A percentile compares a stretch with the other conserved stretches of the same genome.
phyloP scores from a whole-genome alignment of 306 rosid species.

The Neltuma alba region DNA sequence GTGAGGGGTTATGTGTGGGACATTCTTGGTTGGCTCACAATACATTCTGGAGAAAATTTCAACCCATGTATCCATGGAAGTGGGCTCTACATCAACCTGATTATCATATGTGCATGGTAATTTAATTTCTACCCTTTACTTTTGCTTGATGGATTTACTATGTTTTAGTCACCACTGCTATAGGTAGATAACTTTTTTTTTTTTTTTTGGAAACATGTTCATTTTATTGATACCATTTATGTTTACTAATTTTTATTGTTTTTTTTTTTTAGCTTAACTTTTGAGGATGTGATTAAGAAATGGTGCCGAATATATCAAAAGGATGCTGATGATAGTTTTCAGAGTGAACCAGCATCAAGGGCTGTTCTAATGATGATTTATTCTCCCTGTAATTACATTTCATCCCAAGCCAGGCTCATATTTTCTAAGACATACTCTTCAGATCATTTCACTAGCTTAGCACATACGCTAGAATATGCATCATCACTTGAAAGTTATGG shows the following conservation, averaged over 20 bases:
- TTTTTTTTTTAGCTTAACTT: neutral
- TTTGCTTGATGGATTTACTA: conserved; percentile 22
- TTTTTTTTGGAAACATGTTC: conserved; percentile 9
- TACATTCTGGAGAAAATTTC: conserved; percentile 66
- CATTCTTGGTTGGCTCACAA: conserved; percentile 84
- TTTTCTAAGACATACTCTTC: conserved; percentile 35
- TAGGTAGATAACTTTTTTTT: conserved; percentile 14
- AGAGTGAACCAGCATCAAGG: conserved; percentile 65
- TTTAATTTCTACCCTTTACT: conserved; percentile 26
- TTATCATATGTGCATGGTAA: conserved; percentile 82
- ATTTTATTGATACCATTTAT: conserved; percentile 21
- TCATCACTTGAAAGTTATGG: conserved; percentile 55
- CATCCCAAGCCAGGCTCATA: conserved; percentile 57
- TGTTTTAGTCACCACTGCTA: conserved; percentile 9
- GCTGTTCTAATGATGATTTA: conserved; percentile 83
- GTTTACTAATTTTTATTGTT: conserved; percentile 10
- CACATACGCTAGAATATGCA: conserved; percentile 49
- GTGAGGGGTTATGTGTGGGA: conserved; percentile 76
- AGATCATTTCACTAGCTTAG: conserved; percentile 38
- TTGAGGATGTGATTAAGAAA: neutral
- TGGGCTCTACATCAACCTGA: conserved; percentile 51
- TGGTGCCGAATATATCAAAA: neutral
- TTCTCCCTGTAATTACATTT: conserved; percentile 78
- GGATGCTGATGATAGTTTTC: conserved; percentile 52
- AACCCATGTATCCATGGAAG: conserved; percentile 43